Evolutionary conservation across 2,329 filamentous ascomycete species (phyloP), one percentile per base, ranked within the genome.

Genomic region (Penicillium sclerotiorum): DNA sequence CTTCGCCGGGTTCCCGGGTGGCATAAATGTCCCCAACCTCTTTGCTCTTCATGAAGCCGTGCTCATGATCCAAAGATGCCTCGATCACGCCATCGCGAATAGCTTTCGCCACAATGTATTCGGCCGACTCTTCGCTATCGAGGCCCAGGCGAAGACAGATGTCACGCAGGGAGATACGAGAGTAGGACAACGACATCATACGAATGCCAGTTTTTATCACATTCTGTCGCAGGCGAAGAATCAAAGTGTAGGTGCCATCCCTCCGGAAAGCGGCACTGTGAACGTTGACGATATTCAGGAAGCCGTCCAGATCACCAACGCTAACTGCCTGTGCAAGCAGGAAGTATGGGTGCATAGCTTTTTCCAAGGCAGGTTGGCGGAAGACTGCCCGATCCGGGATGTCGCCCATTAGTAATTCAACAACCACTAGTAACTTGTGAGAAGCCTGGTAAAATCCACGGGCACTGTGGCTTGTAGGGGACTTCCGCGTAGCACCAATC

Each of bases 131-230:
- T 71, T 99, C 94, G 62, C 89, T 95, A 58, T 94, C 90, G 8
- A 99, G 80, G 45, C 95, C 91, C 43, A 99, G 81, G 40, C 94
- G 89, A 51, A 97, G 91, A 77, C 94, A 99, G 61, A 99, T 99
- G 69, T 99, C 94, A 50, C 94, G 88, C 48, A 99, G 82, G 1
- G 93, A 96, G 66, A 99, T 99, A 56, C 93, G 89, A 52, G 93
- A 96, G 78, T 99, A 99, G 17, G 92, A 96, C 57, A 99, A 80
- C 33, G 93, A 97, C 84, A 99, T 95, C 91, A 97, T 96, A 62
- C 94, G 90, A 57, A 99, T 96, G 59, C 94, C 94, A 3, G 94
- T 99, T 80, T 96, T 96, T 84, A 99, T 97, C 67, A 99, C 94
- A 69, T 99, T 99, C 75, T 99, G 94, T 62, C 94, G 87, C 55